Base-by-base conservation (phyloP, 768 basidiomycete genomes). In the Termitomyces sp. region DNA sequence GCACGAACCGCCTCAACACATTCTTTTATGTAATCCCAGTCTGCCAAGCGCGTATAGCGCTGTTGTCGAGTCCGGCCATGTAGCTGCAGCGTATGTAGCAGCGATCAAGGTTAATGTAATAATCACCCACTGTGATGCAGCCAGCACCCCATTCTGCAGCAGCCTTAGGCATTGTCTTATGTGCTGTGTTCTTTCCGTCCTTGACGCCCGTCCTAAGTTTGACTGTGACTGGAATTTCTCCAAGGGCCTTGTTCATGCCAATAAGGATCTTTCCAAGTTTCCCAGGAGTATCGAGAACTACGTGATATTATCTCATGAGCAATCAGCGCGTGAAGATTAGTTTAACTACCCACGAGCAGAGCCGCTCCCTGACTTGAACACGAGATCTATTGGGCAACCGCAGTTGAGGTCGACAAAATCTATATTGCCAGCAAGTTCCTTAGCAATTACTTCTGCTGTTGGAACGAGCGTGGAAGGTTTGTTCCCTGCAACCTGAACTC, bases 321-420 rank as follows among this genome's bases (percentile, higher is more conserved):
- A 13, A 41, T 20, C 18, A 41, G 43, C 6, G n/a, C 28, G 32
- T 4, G 5, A 12, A 28, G 10, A 30, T 47, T 28, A 56, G 54
- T 23, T 50, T 52, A 46, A 48, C 20, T 26, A 86, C 89, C 53
- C 66, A 95, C 94, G 71, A 30, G 95, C 95, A 58, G 89, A 91
- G 0, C 95, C 95, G 57, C 93, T 94, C 3, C 95, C 95, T 14
- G 83, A 82, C 66, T 89, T 90, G 75, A 95, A 97, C 1, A 99
- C 92, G 46, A 98, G 77, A 72, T 99, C 97, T 65, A 98, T 98
- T 4, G 97, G 97, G 72, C 97, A 98, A 7, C 95, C 95, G 71
- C 93, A 92, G 68, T 99, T 99, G 63, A 98, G 74, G 68, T 99
- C 95, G 1, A 95, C 91, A 66, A 97, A 98, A 67, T 98, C 93